A percentile compares a stretch with the other conserved stretches of the same genome.
Evolutionary conservation across 495 filamentous ascomycete genomes (phyloP).

Genomic region (Xylaria sp.): DNA sequence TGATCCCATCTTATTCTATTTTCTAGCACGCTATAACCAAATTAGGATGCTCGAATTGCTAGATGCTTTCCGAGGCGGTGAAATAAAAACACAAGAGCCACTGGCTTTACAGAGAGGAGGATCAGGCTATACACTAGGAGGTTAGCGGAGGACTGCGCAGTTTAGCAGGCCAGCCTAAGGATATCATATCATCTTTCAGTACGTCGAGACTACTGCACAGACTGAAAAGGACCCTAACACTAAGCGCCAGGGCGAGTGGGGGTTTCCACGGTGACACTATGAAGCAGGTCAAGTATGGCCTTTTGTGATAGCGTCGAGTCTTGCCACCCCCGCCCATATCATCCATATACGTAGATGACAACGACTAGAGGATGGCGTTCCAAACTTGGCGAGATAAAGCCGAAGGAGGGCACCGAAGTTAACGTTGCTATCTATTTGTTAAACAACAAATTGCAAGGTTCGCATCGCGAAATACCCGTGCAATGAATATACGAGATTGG

Average conservation of each 20-base stretch:
- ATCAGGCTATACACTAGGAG: neutral
- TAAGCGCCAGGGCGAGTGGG: constrained; percentile 1
- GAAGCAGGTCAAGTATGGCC: neutral
- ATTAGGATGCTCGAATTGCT: neutral
- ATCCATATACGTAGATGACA: neutral
- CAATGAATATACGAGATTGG: neutral
- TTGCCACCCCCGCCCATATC: neutral
- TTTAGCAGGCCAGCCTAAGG: neutral
- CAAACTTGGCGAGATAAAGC: constrained; percentile 8
- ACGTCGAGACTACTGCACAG: neutral
- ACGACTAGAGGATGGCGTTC: neutral
- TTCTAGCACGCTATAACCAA: neutral
- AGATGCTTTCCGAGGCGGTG: neutral
- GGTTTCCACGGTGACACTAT: neutral
- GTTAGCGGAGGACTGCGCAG: neutral
- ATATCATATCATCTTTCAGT: neutral
- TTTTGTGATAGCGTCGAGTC: neutral
- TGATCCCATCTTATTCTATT: neutral
- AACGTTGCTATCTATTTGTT: neutral
- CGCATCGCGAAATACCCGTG: neutral
- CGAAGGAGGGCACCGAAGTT: neutral
- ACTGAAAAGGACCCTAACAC: neutral
- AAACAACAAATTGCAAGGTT: neutral
- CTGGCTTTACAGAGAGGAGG: neutral
- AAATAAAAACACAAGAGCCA: neutral